Conservation (phyloP, 805 yeast genomes). For the Wickerhamiella hasegawae region DNA sequence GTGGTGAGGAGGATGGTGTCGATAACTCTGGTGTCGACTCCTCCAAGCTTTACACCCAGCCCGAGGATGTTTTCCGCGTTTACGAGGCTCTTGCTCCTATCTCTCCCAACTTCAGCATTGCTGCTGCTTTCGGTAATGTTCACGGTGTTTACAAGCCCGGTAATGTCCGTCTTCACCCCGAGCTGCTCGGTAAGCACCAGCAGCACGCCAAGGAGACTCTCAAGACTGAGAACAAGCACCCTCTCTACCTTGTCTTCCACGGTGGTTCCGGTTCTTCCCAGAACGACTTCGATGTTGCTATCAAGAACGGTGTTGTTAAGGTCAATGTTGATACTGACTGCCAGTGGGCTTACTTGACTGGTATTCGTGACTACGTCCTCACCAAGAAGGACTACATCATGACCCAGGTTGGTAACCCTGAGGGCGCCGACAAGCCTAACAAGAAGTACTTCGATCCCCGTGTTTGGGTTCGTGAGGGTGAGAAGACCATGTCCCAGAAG, state of each 20-base stretch:
- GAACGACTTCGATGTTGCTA: conserved; percentile 81
- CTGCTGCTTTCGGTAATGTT: conserved; percentile 98
- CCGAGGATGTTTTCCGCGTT: conserved; percentile 88
- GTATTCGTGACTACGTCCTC: conserved; percentile 95
- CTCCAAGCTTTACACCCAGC: conserved; percentile 79
- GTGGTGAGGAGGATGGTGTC: conserved; percentile 99
- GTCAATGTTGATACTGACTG: conserved; percentile 99
- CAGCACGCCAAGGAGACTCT: conserved; percentile 59
- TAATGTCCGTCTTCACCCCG: conserved; percentile 86
- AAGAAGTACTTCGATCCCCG: conserved; percentile 99
- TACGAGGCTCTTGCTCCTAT: conserved; percentile 79
- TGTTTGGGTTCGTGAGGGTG: conserved; percentile 99
- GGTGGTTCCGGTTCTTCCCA: conserved; percentile 99
- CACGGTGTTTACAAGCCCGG: conserved; percentile 99
- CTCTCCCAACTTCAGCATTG: conserved; percentile 96
- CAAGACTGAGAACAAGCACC: conserved; percentile 37
- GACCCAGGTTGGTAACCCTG: conserved; percentile 96
- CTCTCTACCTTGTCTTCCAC: conserved; percentile 97
- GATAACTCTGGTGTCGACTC: conserved; percentile 89
- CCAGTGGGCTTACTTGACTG: conserved; percentile 92
- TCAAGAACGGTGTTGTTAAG: conserved; percentile 89
- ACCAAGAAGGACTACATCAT: conserved; percentile 88
- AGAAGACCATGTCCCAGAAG: conserved; percentile 90
- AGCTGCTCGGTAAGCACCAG: conserved; percentile 92
- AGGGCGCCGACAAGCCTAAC: conserved; percentile 98